Conservation (phyloP, 2,329 filamentous ascomycete species). For the Pestalotiopsis sp. region DNA sequence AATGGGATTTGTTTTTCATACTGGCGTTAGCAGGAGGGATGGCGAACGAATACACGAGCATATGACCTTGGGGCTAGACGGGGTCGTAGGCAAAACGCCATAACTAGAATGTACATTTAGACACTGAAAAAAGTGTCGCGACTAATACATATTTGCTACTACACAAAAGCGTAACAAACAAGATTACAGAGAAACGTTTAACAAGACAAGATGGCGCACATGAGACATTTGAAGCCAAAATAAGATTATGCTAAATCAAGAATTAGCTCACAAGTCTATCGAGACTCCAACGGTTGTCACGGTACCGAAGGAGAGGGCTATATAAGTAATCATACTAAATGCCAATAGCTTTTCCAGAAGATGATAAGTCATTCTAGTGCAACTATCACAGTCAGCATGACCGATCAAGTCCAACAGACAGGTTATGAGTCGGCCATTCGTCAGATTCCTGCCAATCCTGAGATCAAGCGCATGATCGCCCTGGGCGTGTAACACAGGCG, state of each 20-base stretch:
- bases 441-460: no score
- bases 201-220: neutral
- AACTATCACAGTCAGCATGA: neutral
- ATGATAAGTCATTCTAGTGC: neutral
- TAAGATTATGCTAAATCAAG: neutral
- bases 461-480: no score
- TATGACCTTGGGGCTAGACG: neutral
- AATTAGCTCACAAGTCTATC: neutral
- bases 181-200: neutral
- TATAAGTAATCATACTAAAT: neutral
- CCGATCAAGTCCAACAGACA: neutral
- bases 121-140: neutral
- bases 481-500: no score
- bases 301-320: neutral
- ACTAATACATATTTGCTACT: neutral
- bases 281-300: neutral
- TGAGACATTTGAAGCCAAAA: neutral
- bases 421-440: no score
- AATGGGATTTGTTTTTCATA: no score
- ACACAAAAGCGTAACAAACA: no score
- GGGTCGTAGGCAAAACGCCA: neutral
- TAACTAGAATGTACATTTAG: neutral
- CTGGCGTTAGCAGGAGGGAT: neutral
- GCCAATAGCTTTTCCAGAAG: neutral
- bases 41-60: neutral